Percentiles rank a stretch among this genome's conserved stretches.
Evolutionary conservation across 2,329 filamentous ascomycete species (phyloP).

Genomic region (Penicillium sp.): DNA sequence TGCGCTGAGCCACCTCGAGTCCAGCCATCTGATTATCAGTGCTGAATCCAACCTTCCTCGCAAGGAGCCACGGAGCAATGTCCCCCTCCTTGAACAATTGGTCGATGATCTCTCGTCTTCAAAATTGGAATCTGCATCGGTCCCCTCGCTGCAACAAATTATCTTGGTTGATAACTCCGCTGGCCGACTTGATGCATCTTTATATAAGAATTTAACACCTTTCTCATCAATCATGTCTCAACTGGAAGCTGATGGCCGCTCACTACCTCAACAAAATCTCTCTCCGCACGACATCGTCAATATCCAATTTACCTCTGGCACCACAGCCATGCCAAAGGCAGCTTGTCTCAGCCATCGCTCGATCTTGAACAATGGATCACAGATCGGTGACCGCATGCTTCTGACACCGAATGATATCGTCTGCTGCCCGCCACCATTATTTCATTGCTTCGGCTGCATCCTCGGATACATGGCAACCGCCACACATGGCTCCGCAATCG

Average conservation of each 20-base stretch:
- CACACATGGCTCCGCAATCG: slow-evolving; percentile 75
- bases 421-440: slow-evolving; percentile 61
- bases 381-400: slow-evolving; percentile 84
- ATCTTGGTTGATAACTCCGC: slow-evolving; percentile 77
- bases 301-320: slow-evolving; percentile 97
- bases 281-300: slow-evolving; percentile 77
- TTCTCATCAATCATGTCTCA: slow-evolving; percentile 51
- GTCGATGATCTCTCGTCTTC: slow-evolving; percentile 49
- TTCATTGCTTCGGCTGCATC: slow-evolving; percentile 82
- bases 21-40: slow-evolving; percentile 77
- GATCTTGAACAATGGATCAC: slow-evolving; percentile 89
- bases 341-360: slow-evolving; percentile 81
- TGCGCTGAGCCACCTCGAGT: slow-evolving; percentile 74
- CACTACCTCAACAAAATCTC: slow-evolving; percentile 48
- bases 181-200: slow-evolving; percentile 52
- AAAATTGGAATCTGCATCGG: slow-evolving; percentile 54
- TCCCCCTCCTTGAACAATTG: slow-evolving; percentile 58
- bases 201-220: slow-evolving; percentile 46
- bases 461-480: slow-evolving; percentile 96
- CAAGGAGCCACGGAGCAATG: slow-evolving; percentile 62
- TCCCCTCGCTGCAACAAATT: slow-evolving; percentile 71
- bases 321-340: slow-evolving; percentile 86
- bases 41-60: slow-evolving; percentile 80
- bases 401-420: slow-evolving; percentile 71
- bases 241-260: slow-evolving; percentile 41